These are phyloP conservation scores for Pseudogymnoascus sp. DNA, from an alignment of 2,329 filamentous ascomycete species.

Conservation along the genomic window DNA sequence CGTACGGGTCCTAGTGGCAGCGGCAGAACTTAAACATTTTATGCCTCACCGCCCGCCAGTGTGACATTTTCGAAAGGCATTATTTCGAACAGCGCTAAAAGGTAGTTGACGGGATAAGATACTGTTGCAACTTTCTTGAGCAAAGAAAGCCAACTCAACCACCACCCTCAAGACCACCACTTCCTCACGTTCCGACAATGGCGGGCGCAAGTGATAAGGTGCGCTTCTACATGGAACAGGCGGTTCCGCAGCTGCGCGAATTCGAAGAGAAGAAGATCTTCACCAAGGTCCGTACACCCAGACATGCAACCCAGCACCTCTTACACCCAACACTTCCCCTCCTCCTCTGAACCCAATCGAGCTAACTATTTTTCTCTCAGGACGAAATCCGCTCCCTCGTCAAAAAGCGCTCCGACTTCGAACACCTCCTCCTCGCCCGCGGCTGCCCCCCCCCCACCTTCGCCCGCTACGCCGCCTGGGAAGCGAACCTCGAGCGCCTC, in stretches of 20 bases:
- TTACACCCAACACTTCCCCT: slow-evolving; percentile 8
- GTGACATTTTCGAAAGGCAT: neutral
- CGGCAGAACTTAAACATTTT: slow-evolving; percentile 15
- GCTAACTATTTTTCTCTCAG: slow-evolving; percentile 33
- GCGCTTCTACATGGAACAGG: slow-evolving; percentile 87
- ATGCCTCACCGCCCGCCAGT: slow-evolving; percentile 12
- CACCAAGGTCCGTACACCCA: slow-evolving; percentile 48
- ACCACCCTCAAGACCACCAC: slow-evolving; percentile 10
- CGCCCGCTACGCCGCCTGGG: slow-evolving; percentile 71
- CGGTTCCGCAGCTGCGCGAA: slow-evolving; percentile 84
- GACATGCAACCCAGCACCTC: neutral
- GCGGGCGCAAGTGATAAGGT: slow-evolving; percentile 85
- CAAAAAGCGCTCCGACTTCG: slow-evolving; percentile 83
- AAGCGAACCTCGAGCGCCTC: slow-evolving; percentile 62
- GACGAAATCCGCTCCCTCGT: slow-evolving; percentile 87
- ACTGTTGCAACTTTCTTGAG: neutral
- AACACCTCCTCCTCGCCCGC: slow-evolving; percentile 80
- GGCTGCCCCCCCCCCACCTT: slow-evolving; percentile 72
- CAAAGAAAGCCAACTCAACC: neutral
- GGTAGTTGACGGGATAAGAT: slow-evolving; percentile 11
- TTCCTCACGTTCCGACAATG: slow-evolving; percentile 41
- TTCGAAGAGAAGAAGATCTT: slow-evolving; percentile 92
- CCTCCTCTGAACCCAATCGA: neutral
- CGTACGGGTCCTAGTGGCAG: slow-evolving; percentile 10
- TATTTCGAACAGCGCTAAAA: neutral